Conservation (phyloP, 345 rosid species). For the Eucalyptus curtisii region DNA sequence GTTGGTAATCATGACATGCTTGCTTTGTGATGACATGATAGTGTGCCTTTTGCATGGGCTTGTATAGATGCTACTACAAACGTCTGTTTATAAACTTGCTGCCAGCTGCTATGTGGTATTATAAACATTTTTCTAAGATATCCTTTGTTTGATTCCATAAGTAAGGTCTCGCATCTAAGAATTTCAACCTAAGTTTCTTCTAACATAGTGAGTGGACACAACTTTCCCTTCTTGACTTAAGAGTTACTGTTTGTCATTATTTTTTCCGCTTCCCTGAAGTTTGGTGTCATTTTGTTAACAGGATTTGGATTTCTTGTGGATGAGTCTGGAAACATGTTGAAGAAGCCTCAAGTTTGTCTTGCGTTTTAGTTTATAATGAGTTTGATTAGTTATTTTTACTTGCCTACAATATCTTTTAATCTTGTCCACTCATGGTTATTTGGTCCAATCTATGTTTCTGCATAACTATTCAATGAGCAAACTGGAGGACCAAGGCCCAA, state of each 20-base stretch:
- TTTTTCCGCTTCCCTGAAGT: not conserved
- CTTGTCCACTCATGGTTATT: not conserved
- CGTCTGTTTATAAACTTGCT: not conserved
- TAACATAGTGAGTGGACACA: not conserved
- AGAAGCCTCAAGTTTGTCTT: constrained; percentile 69
- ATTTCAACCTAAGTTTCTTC: not conserved
- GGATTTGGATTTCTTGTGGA: constrained; percentile 85
- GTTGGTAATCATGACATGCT: not conserved
- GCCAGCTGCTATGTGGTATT: not conserved
- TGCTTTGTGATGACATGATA: not conserved
- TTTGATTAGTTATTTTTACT: not conserved
- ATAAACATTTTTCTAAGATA: not conserved
- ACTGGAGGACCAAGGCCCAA: not conserved
- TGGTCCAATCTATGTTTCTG: not conserved
- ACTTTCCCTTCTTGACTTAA: not conserved
- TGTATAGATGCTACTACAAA: not conserved
- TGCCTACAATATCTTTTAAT: not conserved
- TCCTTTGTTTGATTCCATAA: not conserved
- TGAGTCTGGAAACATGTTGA: constrained; percentile 51
- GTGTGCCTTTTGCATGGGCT: not conserved
- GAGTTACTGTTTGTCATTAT: not conserved
- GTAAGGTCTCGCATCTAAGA: not conserved
- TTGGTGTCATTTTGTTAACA: constrained; percentile 4
- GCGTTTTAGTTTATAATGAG: not conserved
- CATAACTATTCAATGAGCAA: not conserved